Conservation (phyloP, 2,329 filamentous ascomycete genomes). For the Botrytis sinoallii region DNA sequence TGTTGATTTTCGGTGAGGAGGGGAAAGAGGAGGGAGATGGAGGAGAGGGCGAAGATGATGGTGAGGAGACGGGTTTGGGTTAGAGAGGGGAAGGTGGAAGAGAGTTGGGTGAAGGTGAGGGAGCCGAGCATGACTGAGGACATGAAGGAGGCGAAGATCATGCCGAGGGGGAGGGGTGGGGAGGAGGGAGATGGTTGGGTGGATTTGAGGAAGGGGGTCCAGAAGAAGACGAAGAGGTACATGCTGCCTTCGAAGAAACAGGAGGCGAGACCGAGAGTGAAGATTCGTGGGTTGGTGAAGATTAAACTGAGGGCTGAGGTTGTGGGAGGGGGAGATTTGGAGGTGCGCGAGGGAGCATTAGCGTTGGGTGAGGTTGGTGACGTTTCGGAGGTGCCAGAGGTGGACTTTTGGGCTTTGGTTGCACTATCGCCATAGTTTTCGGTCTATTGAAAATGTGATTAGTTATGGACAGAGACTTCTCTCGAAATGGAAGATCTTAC, state of each 20-base stretch:
- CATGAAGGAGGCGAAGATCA: slow-evolving; percentile 59
- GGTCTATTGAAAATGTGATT: slow-evolving; percentile 36
- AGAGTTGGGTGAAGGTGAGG: slow-evolving; percentile 48
- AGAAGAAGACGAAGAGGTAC: slow-evolving; percentile 63
- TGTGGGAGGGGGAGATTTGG: not conserved
- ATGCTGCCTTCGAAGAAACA: slow-evolving; percentile 60
- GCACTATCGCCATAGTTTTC: slow-evolving; percentile 49
- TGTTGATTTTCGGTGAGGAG: slow-evolving; percentile 43
- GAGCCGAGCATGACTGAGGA: slow-evolving; percentile 58
- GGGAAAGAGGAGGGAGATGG: slow-evolving; percentile 42
- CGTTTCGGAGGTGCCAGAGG: slow-evolving; percentile 16
- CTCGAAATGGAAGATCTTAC: slow-evolving; percentile 36
- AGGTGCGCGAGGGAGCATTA: not conserved
- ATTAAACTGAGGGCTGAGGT: slow-evolving; percentile 26
- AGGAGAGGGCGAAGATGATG: slow-evolving; percentile 41
- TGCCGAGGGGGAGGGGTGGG: slow-evolving; percentile 46
- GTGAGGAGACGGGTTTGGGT: slow-evolving; percentile 39
- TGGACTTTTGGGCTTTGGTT: slow-evolving; percentile 16
- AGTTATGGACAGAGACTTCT: not conserved
- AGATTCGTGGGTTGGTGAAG: slow-evolving; percentile 46
- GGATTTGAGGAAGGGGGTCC: slow-evolving; percentile 54
- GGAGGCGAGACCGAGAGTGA: slow-evolving; percentile 50
- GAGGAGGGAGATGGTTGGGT: slow-evolving; percentile 41
- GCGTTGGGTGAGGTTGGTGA: not conserved
- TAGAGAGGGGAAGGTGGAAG: slow-evolving; percentile 27